These are phyloP conservation scores for Polychaeton citri DNA, from an alignment of 2,329 filamentous ascomycete species.

Conservation along the genomic window DNA sequence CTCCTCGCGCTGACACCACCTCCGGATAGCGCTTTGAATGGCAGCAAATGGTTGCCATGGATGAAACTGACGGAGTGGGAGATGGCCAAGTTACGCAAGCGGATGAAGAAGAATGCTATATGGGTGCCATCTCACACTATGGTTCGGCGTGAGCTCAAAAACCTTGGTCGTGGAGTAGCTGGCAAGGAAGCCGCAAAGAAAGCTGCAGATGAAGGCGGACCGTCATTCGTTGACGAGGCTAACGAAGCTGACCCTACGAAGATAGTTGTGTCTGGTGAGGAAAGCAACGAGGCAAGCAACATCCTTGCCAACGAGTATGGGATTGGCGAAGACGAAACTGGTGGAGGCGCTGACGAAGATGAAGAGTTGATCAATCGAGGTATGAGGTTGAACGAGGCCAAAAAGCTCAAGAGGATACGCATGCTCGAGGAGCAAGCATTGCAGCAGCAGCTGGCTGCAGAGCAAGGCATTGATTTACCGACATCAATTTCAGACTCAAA, in stretches of 20 bases:
- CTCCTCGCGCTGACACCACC: conserved; percentile 46
- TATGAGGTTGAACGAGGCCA: conserved; percentile 67
- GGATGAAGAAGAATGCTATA: conserved; percentile 84
- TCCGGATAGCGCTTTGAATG: conserved; percentile 44
- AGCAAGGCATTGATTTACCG: conserved; percentile 15
- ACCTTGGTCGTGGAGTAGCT: conserved; percentile 44
- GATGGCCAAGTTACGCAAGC: conserved; percentile 60
- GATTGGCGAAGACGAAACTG: conserved; percentile 14
- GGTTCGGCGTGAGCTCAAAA: conserved; percentile 66
- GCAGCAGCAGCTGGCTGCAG: conserved; percentile 19
- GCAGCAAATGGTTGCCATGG: conserved; percentile 50
- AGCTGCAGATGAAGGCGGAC: conserved; percentile 52
- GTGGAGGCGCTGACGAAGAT: conserved; percentile 34
- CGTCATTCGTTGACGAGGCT: conserved; percentile 49
- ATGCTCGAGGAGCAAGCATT: conserved; percentile 33
- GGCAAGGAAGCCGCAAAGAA: conserved; percentile 31
- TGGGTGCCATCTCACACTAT: conserved; percentile 79
- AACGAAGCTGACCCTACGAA: conserved; percentile 22
- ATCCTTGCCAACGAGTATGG: conserved; percentile 17
- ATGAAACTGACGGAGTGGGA: conserved; percentile 53
- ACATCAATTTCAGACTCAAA: conserved; percentile 3
- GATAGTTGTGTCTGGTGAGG: conserved; percentile 18
- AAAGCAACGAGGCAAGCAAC: conserved; percentile 17
- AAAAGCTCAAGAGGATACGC: conserved; percentile 57
- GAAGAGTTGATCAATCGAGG: conserved; percentile 55